A percentile compares a stretch with the other conserved stretches of the same genome.
Conservation (phyloP, 192 early-diverging fungal species). For the Backusella sp. region DNA sequence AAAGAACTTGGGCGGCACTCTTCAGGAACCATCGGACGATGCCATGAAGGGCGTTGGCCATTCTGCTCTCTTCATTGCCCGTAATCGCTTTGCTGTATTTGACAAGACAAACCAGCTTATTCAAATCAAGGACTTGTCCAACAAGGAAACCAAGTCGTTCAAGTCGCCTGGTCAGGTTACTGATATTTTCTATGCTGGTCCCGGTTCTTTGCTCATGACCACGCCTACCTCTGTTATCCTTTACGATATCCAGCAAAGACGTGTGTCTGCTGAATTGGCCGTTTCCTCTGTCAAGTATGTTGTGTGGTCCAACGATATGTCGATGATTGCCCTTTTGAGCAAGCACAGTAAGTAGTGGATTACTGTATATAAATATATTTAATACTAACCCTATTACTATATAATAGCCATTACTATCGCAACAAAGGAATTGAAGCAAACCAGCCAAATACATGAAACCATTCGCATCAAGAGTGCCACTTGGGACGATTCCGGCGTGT, state of each 20-base stretch:
- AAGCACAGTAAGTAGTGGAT: constrained; percentile 77
- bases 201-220: constrained; percentile 79
- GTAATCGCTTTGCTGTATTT: constrained; percentile 97
- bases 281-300: constrained; percentile 91
- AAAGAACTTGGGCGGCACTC: constrained; percentile 63
- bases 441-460: constrained; percentile 91
- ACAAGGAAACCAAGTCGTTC: constrained; percentile 88
- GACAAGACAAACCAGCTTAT: constrained; percentile 85
- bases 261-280: constrained; percentile 72
- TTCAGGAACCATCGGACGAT: constrained; percentile 59
- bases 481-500: constrained; percentile 91
- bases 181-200: constrained; percentile 89
- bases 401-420: constrained; percentile 81
- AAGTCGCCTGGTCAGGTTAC: constrained; percentile 73
- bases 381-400: not conserved
- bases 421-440: constrained; percentile 85
- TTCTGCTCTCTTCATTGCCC: constrained; percentile 90
- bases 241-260: constrained; percentile 87
- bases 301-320: constrained; percentile 90
- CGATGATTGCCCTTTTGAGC: constrained; percentile 85
- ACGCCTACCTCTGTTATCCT: constrained; percentile 87
- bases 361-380: not conserved
- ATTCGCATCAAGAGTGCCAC: constrained; percentile 98
- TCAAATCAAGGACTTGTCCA: constrained; percentile 83
- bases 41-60: constrained; percentile 78